Percentiles rank a stretch among this genome's conserved stretches.
phyloP scores from a whole-genome alignment of 1,284 basidiomycete species.

The Malassezia pachydermatis region DNA sequence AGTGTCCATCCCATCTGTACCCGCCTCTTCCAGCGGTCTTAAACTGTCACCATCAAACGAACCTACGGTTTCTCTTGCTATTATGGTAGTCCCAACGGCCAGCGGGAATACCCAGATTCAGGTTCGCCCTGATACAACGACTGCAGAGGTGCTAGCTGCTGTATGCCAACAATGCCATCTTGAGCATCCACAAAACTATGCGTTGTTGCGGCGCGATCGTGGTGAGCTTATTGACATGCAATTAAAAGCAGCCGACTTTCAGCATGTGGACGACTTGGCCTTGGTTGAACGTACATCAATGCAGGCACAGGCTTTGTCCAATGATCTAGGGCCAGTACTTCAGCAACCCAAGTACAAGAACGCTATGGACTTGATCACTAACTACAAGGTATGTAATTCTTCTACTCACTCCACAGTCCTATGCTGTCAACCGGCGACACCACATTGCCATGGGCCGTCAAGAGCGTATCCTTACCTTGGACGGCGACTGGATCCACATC shows the following conservation, averaged over 20 bases:
- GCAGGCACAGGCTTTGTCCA: background rate
- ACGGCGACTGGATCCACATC: constrained; percentile 79
- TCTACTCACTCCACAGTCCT: constrained; percentile 57
- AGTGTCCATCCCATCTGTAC: background rate
- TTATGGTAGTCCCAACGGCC: constrained; percentile 30
- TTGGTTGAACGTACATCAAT: constrained; percentile 59
- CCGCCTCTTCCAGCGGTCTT: background rate
- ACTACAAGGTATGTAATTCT: constrained; percentile 56
- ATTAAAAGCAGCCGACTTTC: constrained; percentile 83
- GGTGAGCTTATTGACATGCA: constrained; percentile 78
- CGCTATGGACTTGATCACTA: constrained; percentile 43
- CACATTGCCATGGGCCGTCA: constrained; percentile 66
- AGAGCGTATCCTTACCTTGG: constrained; percentile 81
- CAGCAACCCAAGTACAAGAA: constrained; percentile 44
- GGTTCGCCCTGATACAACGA: constrained; percentile 60
- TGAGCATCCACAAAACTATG: constrained; percentile 37
- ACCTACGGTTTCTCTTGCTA: background rate
- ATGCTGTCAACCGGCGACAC: constrained; percentile 89
- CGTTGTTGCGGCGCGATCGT: constrained; percentile 34
- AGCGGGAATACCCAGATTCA: constrained; percentile 54
- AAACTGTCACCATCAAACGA: too few species aligned
- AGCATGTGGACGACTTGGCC: constrained; percentile 72
- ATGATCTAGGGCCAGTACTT: background rate
- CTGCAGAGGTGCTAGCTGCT: constrained; percentile 73
- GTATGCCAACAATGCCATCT: constrained; percentile 40